Evolutionary conservation across 345 rosid genomes (phyloP), one percentile per base, ranked within the genome.

Genomic region (Ceriops zippeliana): DNA sequence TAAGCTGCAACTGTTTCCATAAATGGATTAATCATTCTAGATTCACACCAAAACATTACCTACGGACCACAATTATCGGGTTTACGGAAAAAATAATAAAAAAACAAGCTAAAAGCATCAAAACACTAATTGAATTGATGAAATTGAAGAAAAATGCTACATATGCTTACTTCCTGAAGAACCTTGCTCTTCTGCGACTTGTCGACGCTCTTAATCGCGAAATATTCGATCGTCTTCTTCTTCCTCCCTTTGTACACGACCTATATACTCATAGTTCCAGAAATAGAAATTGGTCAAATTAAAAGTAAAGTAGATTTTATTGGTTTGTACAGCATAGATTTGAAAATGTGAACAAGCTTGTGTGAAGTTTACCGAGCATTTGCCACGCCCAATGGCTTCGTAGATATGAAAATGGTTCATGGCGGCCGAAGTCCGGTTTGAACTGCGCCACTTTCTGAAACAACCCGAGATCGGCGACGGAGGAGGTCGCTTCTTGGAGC

Each of bases 151-250:
- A 58, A 34, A 59, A 1, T 24, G 52, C 35, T 34, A 21, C 20
- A 21, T 19, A 60, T 37, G 1, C 79, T 85, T 83, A 95, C 99
- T 86, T 95, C 99, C 67, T 90, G 98, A 70, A 95, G 98, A 73
- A 95, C 89, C 83, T 91, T 90, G 84, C 63, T 86, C 86, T 86
- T 84, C 70, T 88, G 96, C 35, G 99, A 91, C 75, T 95, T 95
- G 2, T 91, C 97, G 1, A 91, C 96, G 70, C 99, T 90, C 89
- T 95, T 95, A 61, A 91, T 83, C 1, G 99, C 97, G 51, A 87
- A 95, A 77, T 95, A 91, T 86, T 91, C 97, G 70, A 95, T 95
- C 61, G 96, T 83, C 86, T 88, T 90, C 96, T 91, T 95, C 96
- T 88, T 91, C 82, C 99, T 85, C 62, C 99, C 99, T 77, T 91